Evolutionary conservation across 768 basidiomycete species (phyloP).

Genomic region (Rubroboletus satanas): DNA sequence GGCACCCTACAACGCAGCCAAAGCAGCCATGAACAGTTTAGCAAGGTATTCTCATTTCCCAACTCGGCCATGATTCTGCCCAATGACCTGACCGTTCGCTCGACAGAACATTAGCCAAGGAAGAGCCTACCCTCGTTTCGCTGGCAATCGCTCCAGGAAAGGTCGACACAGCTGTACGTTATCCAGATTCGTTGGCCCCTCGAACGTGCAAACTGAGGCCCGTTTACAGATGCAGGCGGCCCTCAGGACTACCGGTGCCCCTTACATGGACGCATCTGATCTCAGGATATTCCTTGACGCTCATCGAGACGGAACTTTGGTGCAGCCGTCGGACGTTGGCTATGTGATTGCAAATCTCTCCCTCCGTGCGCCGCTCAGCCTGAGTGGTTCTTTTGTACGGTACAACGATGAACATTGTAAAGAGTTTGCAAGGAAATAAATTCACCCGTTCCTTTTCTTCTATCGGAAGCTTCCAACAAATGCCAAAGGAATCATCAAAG

Average conservation of each 20-base stretch:
- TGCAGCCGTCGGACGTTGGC: conserved; percentile 70
- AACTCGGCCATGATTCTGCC: background rate
- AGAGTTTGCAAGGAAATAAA: conserved; percentile 42
- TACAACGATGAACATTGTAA: conserved; percentile 75
- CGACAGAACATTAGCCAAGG: conserved; percentile 73
- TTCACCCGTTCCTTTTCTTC: conserved; percentile 3
- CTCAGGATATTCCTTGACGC: conserved; percentile 55
- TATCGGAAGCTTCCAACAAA: conserved; percentile 11
- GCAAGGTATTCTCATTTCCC: conserved; percentile 48
- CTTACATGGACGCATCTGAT: conserved; percentile 52
- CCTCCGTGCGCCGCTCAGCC: conserved; percentile 53
- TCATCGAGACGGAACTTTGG: conserved; percentile 62
- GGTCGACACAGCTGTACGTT: conserved; percentile 74
- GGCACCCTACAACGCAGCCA: conserved; percentile 79
- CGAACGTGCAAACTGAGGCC: background rate
- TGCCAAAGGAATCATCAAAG: conserved; percentile 12
- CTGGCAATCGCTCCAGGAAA: conserved; percentile 84
- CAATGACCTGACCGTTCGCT: conserved; percentile 1
- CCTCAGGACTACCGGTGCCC: conserved; percentile 48
- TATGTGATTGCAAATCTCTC: conserved; percentile 76
- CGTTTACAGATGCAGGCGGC: conserved; percentile 62
- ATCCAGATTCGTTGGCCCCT: background rate
- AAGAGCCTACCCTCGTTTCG: conserved; percentile 72
- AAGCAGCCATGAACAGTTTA: conserved; percentile 88
- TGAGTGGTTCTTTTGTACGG: conserved; percentile 75